Evolutionary conservation across 164 flowering plant species (phyloP).

Genomic region (Houttuynia cordata): DNA sequence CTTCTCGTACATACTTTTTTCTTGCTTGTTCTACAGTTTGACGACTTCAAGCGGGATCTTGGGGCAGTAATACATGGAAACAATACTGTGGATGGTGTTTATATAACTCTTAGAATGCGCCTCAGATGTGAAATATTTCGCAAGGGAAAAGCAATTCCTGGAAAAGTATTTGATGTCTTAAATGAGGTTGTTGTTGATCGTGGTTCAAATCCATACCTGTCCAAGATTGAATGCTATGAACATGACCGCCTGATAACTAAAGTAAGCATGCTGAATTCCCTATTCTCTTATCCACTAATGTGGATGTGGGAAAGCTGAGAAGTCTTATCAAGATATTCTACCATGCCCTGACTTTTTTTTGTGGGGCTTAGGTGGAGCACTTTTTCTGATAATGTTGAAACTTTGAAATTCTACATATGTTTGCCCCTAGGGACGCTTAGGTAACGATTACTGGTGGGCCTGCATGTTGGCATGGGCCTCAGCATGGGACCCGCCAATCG

Average conservation of each 20-base stretch:
- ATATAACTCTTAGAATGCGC: conserved; percentile 94
- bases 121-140: conserved; percentile 85
- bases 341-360: neutral
- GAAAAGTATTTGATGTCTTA: conserved; percentile 87
- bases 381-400: no score
- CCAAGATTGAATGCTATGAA: conserved; percentile 97
- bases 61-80: conserved; percentile 88
- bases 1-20: conserved; percentile 3
- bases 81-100: conserved; percentile 78
- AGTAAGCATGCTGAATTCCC: conserved; percentile 24
- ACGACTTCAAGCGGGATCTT: conserved; percentile 63
- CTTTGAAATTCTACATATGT: no score
- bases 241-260: conserved; percentile 93
- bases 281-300: neutral
- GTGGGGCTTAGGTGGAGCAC: no score
- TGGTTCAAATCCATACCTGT: conserved; percentile 95
- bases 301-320: neutral
- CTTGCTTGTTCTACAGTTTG: conserved; percentile 43
- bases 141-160: conserved; percentile 91
- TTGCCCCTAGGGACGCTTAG: no score
- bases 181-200: conserved; percentile 97
- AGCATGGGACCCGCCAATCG: no score
- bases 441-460: no score
- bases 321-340: no score
- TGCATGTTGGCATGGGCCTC: no score